phyloP scores from a whole-genome alignment of 2,329 filamentous ascomycete genomes.

The Dactylella cylindrospora region DNA sequence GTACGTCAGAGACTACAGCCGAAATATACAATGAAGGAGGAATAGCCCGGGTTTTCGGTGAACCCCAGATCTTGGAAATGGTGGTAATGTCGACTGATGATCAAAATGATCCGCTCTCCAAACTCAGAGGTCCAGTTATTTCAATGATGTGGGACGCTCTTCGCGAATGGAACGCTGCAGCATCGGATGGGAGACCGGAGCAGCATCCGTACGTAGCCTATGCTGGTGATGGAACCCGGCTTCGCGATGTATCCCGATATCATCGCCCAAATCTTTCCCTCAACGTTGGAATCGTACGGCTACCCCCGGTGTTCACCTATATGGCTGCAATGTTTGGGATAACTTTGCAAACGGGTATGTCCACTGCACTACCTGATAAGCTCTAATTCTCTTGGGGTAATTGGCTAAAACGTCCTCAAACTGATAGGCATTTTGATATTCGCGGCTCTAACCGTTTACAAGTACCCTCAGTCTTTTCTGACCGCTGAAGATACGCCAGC shows the following conservation, averaged over 20 bases:
- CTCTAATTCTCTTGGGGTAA: no score
- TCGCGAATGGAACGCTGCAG: no score
- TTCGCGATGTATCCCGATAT: slow-evolving; percentile 20
- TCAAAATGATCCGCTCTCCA: background rate
- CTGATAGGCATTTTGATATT: slow-evolving; percentile 17
- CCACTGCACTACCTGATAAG: no score
- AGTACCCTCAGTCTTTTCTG: slow-evolving; percentile 2
- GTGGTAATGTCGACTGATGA: background rate
- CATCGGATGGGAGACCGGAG: no score
- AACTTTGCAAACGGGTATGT: slow-evolving; percentile 10
- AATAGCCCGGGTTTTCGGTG: background rate
- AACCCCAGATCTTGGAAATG: background rate
- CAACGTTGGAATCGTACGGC: slow-evolving; percentile 29
- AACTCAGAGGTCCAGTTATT: no score
- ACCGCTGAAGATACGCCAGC: slow-evolving; percentile 8
- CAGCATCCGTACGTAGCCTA: no score
- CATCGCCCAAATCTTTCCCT: slow-evolving; percentile 42
- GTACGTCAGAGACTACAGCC: background rate
- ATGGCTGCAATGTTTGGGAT: slow-evolving; percentile 18
- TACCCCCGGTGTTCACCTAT: slow-evolving; percentile 18
- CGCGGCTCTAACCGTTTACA: slow-evolving; percentile 15
- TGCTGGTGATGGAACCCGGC: no score
- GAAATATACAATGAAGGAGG: background rate
- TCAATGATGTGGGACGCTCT: no score
- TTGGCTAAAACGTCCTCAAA: no score